Conservation (phyloP, 2,329 filamentous ascomycete genomes). For the Fusarium citri region DNA sequence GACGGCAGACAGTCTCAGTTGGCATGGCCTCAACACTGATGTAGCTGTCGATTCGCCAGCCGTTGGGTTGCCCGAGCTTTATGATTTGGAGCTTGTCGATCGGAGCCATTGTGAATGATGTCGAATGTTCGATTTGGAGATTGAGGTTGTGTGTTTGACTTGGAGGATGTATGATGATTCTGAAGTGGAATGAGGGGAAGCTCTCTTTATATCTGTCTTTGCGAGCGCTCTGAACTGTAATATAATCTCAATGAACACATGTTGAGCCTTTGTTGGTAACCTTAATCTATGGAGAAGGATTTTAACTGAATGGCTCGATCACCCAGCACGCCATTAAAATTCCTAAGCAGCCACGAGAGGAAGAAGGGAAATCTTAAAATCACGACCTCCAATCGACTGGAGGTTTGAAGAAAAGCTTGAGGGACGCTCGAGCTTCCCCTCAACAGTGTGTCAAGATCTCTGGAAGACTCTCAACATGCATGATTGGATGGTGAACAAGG, state of each 20-base stretch:
- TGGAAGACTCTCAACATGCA: accelerated
- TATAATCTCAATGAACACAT: neutral
- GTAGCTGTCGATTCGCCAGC: neutral
- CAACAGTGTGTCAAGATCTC: accelerated
- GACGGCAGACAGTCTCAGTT: neutral
- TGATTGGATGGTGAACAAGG: neutral
- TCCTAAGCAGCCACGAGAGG: neutral
- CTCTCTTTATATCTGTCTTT: neutral
- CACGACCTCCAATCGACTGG: neutral
- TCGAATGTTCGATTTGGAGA: neutral
- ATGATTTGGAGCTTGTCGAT: neutral
- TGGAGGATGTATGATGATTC: neutral
- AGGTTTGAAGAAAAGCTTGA: accelerated
- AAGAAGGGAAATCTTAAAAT: neutral
- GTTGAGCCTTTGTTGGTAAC: neutral
- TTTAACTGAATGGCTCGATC: neutral
- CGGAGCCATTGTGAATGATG: neutral
- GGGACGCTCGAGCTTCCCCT: neutral
- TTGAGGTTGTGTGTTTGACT: neutral
- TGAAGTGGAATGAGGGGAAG: neutral
- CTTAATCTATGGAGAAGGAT: neutral
- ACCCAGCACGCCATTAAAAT: neutral
- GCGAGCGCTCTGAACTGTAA: neutral
- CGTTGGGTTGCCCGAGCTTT: neutral
- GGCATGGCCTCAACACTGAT: neutral